Evolutionary conservation across 2,329 filamentous ascomycete species (phyloP), one percentile per base, ranked within the genome.

Genomic region (Raffaelea albimanens): DNA sequence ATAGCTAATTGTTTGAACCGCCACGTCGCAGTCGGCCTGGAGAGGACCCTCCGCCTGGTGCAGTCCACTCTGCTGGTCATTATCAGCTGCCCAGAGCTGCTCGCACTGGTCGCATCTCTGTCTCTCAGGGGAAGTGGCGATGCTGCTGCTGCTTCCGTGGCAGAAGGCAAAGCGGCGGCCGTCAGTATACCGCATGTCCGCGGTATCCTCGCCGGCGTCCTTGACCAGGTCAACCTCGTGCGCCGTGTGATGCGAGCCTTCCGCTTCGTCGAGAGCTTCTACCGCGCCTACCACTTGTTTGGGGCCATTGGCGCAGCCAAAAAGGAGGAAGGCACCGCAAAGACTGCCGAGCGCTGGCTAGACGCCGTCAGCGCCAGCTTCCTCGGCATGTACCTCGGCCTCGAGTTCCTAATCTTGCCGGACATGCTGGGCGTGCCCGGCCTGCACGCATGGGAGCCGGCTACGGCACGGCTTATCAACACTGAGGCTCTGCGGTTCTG

Each of bases 211-310:
- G 22, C 38, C 18, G 53, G 48, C 13, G 55, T 78, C 18, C 65
- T 66, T 50, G 52, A 57, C 40, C 67, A 66, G 36, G 57, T 79
- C 46, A 71, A 68, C 52, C 57, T 76, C 40, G 64, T 65, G 18
- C 72, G 85, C 34, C 76, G 83, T 20, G 80, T 77, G 62, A 73
- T 87, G 58, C 78, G 85, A 13, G 67, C 85, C 49, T 83, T 86
- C 60, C 80, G 81, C 56, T 87, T 83, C 59, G 63, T 85, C 45
- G 77, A 80, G 41, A 72, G 70, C 43, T 82, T 85, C 55, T 59
- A 67, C 21, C 59, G 65, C 2, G 76, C 79, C 2, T 72, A 70
- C 58, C 57, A 59, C 3, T 57, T 68, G 25, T 76, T 69, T 55
- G 39, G 5, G 11, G 34, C 33, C 5, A 21, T 4, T 7, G n/a